Evolutionary conservation across 148 eudicot genomes (phyloP).

Genomic region (Persicaria maculosa): DNA sequence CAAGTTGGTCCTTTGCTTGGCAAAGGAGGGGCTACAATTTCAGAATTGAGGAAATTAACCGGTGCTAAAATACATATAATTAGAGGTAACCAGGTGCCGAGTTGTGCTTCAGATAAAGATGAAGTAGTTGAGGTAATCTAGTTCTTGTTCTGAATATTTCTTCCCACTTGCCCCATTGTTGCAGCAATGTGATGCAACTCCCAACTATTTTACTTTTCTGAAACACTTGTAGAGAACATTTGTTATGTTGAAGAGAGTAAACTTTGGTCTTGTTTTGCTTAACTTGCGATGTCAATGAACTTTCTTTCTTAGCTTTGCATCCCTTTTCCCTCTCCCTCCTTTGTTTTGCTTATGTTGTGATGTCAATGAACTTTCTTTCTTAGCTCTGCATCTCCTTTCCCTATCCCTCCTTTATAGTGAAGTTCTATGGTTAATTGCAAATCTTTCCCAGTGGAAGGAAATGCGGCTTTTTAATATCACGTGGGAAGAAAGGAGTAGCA

Average conservation of each 20-base stretch:
- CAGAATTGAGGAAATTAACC: conserved; percentile 71
- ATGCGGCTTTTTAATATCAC: not conserved
- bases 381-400: not conserved
- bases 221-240: not conserved
- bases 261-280: too few relatives aligned
- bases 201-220: not conserved
- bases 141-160: not conserved
- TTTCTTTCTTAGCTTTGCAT: too few relatives aligned
- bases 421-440: not conserved
- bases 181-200: conserved; percentile 1
- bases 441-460: not conserved
- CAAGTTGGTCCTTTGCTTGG: conserved; percentile 78
- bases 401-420: not conserved
- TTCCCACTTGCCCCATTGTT: conserved; percentile 2
- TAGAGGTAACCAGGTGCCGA: conserved; percentile 47
- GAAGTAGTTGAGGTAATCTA: conserved; percentile 62
- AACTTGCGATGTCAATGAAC: too few relatives aligned
- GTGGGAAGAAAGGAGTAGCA: not conserved
- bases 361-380: not conserved
- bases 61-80: conserved; percentile 47
- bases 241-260: not conserved
- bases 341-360: too few relatives aligned
- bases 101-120: conserved; percentile 46
- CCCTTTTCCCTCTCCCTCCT: too few relatives aligned
- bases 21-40: conserved; percentile 59